Conservation (phyloP, 345 rosid genomes). For the Psidium friedrichsthalianum region DNA sequence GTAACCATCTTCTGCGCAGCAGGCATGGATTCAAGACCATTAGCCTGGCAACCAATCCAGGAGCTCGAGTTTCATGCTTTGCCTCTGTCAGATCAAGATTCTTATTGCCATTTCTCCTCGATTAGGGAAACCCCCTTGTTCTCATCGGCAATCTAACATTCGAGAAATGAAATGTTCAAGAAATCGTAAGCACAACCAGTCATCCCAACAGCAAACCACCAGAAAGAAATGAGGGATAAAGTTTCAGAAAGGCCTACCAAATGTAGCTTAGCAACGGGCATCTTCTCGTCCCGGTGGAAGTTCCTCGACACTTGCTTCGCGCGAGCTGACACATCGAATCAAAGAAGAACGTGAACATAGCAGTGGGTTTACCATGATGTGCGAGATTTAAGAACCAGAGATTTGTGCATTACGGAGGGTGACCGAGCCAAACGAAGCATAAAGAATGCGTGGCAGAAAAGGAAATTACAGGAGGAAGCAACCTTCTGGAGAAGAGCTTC, state of each 20-base stretch:
- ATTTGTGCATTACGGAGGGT: background rate
- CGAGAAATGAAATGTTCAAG: background rate
- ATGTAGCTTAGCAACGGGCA: slow-evolving; percentile 66
- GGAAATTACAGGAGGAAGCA: slow-evolving; percentile 55
- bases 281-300: slow-evolving; percentile 75
- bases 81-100: slow-evolving; percentile 22
- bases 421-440: background rate
- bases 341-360: background rate
- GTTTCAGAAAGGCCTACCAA: slow-evolving; percentile 26
- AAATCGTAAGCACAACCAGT: background rate
- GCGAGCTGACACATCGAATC: slow-evolving; percentile 24
- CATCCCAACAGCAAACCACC: background rate
- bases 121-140: slow-evolving; percentile 60
- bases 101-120: slow-evolving; percentile 27
- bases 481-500: slow-evolving; percentile 65
- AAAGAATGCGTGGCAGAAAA: background rate
- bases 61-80: slow-evolving; percentile 41
- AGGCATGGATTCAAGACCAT: slow-evolving; percentile 93
- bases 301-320: slow-evolving; percentile 47
- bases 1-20: slow-evolving; percentile 45
- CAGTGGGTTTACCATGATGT: background rate
- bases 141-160: slow-evolving; percentile 71
- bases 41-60: slow-evolving; percentile 80
- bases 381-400: background rate
- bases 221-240: background rate